Evolutionary conservation across 2,329 filamentous ascomycete species (phyloP).

Genomic region (Cryphonectria parasitica): DNA sequence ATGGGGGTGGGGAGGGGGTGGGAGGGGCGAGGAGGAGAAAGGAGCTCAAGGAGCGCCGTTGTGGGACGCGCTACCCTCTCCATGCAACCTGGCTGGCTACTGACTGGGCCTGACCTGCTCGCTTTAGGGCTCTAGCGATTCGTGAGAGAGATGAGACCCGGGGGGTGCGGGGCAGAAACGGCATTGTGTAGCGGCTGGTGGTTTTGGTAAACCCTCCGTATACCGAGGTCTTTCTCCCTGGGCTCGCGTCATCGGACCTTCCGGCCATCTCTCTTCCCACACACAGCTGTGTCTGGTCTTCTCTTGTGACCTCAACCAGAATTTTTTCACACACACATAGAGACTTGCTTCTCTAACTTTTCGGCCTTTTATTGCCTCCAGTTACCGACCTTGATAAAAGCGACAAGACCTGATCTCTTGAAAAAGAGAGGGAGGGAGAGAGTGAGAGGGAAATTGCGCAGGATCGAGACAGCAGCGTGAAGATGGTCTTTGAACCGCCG

Average conservation of each 20-base stretch:
- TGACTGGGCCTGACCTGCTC: not conserved
- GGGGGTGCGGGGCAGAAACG: conserved; percentile 2
- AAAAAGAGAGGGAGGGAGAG: not conserved
- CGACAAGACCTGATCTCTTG: not conserved
- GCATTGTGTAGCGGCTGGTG: not conserved
- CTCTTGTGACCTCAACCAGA: not conserved
- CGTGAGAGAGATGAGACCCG: not conserved
- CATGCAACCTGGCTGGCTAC: not conserved
- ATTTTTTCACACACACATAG: not conserved
- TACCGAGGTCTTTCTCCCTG: not conserved
- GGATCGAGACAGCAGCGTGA: conserved; percentile 14
- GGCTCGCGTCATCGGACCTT: not conserved
- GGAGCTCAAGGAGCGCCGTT: not conserved
- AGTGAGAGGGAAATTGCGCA: too few relatives aligned
- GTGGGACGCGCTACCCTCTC: not conserved
- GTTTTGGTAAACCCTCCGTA: not conserved
- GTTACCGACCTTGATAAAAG: not conserved
- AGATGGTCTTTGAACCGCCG: conserved; percentile 64
- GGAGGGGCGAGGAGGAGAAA: too few relatives aligned
- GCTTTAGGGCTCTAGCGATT: not conserved
- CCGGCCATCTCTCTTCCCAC: not conserved
- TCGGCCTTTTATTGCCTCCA: not conserved
- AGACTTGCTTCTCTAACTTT: not conserved
- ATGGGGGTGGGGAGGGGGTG: not conserved
- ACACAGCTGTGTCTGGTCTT: not conserved